Conservation (phyloP, 176 grass and related monocot species). For the Aegilops longissima region DNA sequence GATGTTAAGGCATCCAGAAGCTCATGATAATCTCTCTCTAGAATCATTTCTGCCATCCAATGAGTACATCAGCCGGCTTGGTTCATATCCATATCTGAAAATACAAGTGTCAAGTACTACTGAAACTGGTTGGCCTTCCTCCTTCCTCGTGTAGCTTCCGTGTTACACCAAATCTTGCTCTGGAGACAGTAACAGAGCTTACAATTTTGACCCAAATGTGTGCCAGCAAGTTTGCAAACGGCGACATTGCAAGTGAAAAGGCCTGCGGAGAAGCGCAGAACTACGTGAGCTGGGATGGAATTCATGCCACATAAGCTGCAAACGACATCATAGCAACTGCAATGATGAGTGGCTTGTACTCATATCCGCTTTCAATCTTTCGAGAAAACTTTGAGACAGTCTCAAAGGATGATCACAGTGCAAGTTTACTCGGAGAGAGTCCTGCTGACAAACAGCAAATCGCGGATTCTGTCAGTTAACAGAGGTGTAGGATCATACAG, state of each 20-base stretch:
- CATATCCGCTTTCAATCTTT: too few species aligned
- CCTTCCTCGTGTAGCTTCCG: too few species aligned
- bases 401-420: too few species aligned
- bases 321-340: constrained; percentile 8
- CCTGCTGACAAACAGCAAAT: too few species aligned
- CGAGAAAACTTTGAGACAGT: too few species aligned
- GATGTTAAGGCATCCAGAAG: neutral
- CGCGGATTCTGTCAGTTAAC: too few species aligned
- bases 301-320: constrained; percentile 68
- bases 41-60: neutral
- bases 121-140: neutral
- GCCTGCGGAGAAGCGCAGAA: constrained; percentile 57
- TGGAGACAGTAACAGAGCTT: too few species aligned
- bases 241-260: constrained; percentile 18
- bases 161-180: neutral
- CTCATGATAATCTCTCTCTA: constrained; percentile 39
- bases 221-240: neutral
- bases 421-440: too few species aligned
- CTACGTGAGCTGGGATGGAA: constrained; percentile 78
- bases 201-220: too few species aligned
- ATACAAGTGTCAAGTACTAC: too few species aligned
- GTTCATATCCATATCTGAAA: neutral
- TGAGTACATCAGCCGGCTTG: neutral
- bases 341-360: too few species aligned
- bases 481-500: too few species aligned